Base-by-base conservation (phyloP, 257 asterid species). In the Pogostemon cablin region DNA sequence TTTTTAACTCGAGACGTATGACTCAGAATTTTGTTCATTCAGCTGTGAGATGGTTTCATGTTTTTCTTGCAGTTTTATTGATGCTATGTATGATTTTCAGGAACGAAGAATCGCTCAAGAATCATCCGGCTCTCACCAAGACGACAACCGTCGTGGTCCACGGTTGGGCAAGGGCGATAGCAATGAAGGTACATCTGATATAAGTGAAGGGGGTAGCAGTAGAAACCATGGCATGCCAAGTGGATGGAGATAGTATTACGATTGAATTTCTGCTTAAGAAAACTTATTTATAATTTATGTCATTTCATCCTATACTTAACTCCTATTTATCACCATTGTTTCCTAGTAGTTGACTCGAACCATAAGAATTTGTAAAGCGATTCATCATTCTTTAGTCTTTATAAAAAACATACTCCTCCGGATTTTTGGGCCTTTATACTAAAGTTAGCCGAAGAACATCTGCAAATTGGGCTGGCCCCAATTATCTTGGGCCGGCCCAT, bases 1-100 rank as follows among this genome's bases (percentile, higher is more conserved):
- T 71, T 89, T 75, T 79, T 86, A 66, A 74, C 88, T 54, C 90
- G 90, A 38, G 91, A 89, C 79, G 96, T 87, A 87, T 64, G 90
- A 54, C 55, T 53, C 37, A 39, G 17, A 43, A 56, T 55, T 39
- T 42, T 15, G 37, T 5, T 37, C 59, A 25, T 25, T 53, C 4
- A 6, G 7, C 6, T 17, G 32, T 50, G 57, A 8, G 1, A 4
- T 5, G 57, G 7, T 46, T 0, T 15, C 37, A 8, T 62, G 34
- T 40, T 41, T 40, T 61, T 4, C 7, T 62, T 41, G 9, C 6
- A 3, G 43, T 49, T 7, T 82, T 37, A 34, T 32, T 12, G 39
- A 56, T 44, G 57, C 72, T 69, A 54, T 50, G 12, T 67, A 20
- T 17, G 75, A 72, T 38, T 74, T 53, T 43, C 82, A 92, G 98